These are phyloP conservation scores for Hylodesmum podocarpum DNA, from an alignment of 306 rosid species.

Conservation along the genomic window DNA sequence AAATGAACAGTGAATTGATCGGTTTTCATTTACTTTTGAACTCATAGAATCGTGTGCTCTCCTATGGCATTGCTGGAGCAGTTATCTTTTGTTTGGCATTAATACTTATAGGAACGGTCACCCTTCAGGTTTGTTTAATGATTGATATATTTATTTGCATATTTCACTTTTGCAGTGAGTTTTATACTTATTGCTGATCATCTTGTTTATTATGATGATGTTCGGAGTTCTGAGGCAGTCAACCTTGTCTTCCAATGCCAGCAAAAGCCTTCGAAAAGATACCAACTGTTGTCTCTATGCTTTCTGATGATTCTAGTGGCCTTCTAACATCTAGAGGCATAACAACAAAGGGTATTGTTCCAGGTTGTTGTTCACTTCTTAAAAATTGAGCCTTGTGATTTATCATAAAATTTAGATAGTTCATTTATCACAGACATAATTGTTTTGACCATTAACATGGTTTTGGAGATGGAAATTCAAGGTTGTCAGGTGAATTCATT, in stretches of 20 bases:
- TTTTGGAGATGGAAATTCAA: background rate
- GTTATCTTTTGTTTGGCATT: slow-evolving; percentile 69
- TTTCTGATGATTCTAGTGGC: slow-evolving; percentile 45
- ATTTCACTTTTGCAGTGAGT: background rate
- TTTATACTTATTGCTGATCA: slow-evolving; percentile 14
- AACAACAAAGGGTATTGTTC: slow-evolving; percentile 38
- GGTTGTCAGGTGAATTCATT: too few relatives aligned
- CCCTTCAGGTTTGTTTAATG: slow-evolving; percentile 66
- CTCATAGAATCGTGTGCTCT: slow-evolving; percentile 82
- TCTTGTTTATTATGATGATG: slow-evolving; percentile 24
- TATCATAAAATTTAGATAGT: background rate
- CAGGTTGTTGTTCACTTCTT: slow-evolving; percentile 48
- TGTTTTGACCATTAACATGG: background rate
- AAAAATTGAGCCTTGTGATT: background rate
- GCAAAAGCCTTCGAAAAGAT: slow-evolving; percentile 44
- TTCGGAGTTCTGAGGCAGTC: slow-evolving; percentile 83
- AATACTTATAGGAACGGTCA: slow-evolving; percentile 81
- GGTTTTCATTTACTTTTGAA: slow-evolving; percentile 29
- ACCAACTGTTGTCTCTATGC: slow-evolving; percentile 32
- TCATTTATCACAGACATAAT: background rate
- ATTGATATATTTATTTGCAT: slow-evolving; percentile 3
- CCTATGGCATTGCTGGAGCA: slow-evolving; percentile 93
- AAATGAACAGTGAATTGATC: background rate
- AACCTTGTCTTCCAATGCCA: slow-evolving; percentile 72
- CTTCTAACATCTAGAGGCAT: slow-evolving; percentile 44